A percentile compares a stretch with the other conserved stretches of the same genome.
phyloP scores from a whole-genome alignment of 2,329 filamentous ascomycete species.

The Lecanicillium sp. region DNA sequence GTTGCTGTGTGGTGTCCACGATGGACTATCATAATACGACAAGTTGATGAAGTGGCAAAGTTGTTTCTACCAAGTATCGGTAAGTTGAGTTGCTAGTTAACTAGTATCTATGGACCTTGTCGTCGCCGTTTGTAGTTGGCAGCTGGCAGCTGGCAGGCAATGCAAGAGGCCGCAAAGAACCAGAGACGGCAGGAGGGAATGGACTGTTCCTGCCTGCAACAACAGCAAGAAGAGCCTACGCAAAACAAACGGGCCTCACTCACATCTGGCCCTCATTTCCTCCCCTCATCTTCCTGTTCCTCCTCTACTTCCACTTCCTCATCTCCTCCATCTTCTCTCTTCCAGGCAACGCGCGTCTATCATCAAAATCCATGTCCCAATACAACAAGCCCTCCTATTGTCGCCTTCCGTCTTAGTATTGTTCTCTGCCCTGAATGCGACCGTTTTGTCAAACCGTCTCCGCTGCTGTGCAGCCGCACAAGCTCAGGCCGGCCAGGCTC shows the following conservation, averaged over 20 bases:
- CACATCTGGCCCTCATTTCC: neutral
- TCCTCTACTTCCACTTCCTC: neutral
- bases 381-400: neutral
- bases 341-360: neutral
- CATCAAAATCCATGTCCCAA: neutral
- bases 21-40: neutral
- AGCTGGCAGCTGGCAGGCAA: neutral
- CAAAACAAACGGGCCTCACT: neutral
- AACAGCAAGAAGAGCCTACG: too few relatives aligned
- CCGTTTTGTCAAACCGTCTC: slow-evolving; percentile 2
- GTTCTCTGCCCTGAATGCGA: neutral
- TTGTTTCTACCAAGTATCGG: too few relatives aligned
- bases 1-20: neutral
- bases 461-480: slow-evolving; percentile 5
- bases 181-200: neutral
- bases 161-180: too few relatives aligned
- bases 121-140: too few relatives aligned
- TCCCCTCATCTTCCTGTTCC: slow-evolving; percentile 2
- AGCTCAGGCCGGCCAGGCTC: too few relatives aligned
- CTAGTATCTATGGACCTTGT: too few relatives aligned
- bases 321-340: neutral
- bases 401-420: neutral
- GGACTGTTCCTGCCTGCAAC: neutral
- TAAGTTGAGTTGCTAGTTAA: too few relatives aligned
- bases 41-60: too few relatives aligned